A percentile compares a stretch with the other conserved stretches of the same genome.
These are phyloP conservation scores for Sugiyamaella lignohabitans DNA, from an alignment of 805 yeast species.

Conservation along the genomic window DNA sequence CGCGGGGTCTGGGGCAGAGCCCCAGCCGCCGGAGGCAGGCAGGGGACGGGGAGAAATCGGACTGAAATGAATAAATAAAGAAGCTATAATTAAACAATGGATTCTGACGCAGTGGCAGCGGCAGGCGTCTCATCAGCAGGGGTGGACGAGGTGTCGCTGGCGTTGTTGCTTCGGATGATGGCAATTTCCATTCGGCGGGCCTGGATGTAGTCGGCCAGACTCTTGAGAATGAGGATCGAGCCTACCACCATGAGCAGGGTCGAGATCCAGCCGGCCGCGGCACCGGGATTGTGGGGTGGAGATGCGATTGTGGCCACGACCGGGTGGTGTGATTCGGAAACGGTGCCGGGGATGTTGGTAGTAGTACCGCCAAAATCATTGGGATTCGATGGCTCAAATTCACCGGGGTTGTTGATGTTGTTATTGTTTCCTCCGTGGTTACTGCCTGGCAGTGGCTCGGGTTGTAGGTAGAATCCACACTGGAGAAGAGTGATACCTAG, in stretches of 20 bases:
- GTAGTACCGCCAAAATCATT: slow-evolving; percentile 42
- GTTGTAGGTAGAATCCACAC: slow-evolving; percentile 52
- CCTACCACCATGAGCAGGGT: slow-evolving; percentile 65
- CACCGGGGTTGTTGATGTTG: slow-evolving; percentile 17
- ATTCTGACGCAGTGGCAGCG: too few species aligned
- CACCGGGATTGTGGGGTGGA: slow-evolving; percentile 9
- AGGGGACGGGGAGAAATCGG: neutral
- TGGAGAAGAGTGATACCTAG: slow-evolving; percentile 77
- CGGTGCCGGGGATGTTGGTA: neutral
- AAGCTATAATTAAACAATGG: too few species aligned
- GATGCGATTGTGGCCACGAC: slow-evolving; percentile 20
- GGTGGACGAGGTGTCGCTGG: neutral
- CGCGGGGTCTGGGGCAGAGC: neutral
- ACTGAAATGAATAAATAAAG: too few species aligned
- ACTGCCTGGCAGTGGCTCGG: slow-evolving; percentile 3
- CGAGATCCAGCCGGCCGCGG: slow-evolving; percentile 43
- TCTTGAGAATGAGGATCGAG: slow-evolving; percentile 52
- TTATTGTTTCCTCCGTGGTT: neutral
- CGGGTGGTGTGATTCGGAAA: slow-evolving; percentile 22
- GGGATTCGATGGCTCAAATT: slow-evolving; percentile 53
- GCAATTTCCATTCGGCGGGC: slow-evolving; percentile 72
- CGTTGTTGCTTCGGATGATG: slow-evolving; percentile 34
- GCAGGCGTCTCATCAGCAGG: too few species aligned
- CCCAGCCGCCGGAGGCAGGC: neutral
- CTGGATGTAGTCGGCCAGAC: slow-evolving; percentile 62